A percentile compares a stretch with the other conserved stretches of the same genome.
These are phyloP conservation scores for Cystofilobasidium macerans DNA, from an alignment of 768 basidiomycete species.

Conservation along the genomic window DNA sequence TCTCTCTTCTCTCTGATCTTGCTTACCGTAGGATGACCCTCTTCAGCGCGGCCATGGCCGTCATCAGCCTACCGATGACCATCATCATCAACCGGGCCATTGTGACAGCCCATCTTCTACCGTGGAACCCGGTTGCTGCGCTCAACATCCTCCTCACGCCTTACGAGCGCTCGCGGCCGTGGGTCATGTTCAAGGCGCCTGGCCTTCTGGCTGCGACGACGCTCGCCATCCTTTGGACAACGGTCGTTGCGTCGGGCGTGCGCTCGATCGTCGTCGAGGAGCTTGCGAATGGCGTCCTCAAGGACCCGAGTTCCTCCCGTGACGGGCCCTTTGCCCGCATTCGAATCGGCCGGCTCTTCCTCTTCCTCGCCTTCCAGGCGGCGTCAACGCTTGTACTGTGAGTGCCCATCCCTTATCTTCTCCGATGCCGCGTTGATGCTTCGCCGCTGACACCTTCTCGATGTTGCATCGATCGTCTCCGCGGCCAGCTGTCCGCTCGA, in stretches of 20 bases:
- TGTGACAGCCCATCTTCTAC: conserved; percentile 18
- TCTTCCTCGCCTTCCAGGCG: conserved; percentile 20
- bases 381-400: conserved; percentile 15
- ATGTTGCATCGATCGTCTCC: no score
- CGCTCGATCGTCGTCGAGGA: conserved; percentile 13
- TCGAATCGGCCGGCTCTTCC: neutral
- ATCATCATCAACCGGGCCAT: conserved; percentile 19
- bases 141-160: conserved; percentile 11
- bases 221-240: conserved; percentile 1
- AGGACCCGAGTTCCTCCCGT: conserved; percentile 3
- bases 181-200: conserved; percentile 10
- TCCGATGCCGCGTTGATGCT: no score
- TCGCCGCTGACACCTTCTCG: neutral
- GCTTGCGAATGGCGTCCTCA: conserved; percentile 14
- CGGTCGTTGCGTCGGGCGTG: neutral
- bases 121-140: conserved; percentile 5
- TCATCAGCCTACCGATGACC: neutral
- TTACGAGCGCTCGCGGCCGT: conserved; percentile 9
- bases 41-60: neutral
- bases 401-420: neutral
- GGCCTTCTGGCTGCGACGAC: conserved; percentile 15
- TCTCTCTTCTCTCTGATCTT: neutral
- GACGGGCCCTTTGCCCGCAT: conserved; percentile 13
- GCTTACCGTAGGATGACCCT: conserved; percentile 2
- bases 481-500: conserved; percentile 25